Percentiles rank a stretch among this genome's conserved stretches.
These are phyloP conservation scores for Dicorynia guianensis DNA, from an alignment of 306 rosid species.

Conservation along the genomic window DNA sequence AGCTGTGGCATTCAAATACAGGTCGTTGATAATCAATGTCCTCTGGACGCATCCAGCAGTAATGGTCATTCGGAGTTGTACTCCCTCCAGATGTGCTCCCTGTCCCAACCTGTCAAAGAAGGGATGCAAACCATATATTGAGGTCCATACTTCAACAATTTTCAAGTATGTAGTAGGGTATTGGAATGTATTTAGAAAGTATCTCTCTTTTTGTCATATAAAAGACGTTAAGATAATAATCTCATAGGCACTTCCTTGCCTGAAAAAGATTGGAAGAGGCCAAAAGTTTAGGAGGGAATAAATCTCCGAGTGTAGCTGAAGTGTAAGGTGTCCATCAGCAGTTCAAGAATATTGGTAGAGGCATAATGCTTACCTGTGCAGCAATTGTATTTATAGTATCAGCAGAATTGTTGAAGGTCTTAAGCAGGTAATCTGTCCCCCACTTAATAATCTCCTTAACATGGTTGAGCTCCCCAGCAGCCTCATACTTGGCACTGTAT, in stretches of 20 bases:
- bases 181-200: not conserved
- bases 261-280: not conserved
- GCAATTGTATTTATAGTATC: conserved; percentile 67
- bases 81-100: conserved; percentile 89
- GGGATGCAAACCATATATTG: conserved; percentile 25
- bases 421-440: conserved; percentile 93
- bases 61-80: conserved; percentile 84
- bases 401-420: conserved; percentile 88
- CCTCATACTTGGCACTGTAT: conserved; percentile 90
- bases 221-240: not conserved
- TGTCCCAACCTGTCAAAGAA: conserved; percentile 67
- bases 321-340: not conserved
- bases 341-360: not conserved
- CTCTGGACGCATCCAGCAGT: conserved; percentile 99
- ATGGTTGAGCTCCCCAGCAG: conserved; percentile 88
- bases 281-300: no score
- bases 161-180: not conserved
- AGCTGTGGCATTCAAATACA: conserved; percentile 62
- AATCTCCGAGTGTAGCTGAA: not conserved
- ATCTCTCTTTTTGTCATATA: not conserved
- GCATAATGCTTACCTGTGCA: conserved; percentile 63
- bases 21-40: conserved; percentile 89
- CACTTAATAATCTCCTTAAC: conserved; percentile 87
- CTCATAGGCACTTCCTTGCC: not conserved
- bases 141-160: conserved; percentile 10